phyloP scores from a whole-genome alignment of 2,329 filamentous ascomycete genomes.

The Aspergillus intermedius region DNA sequence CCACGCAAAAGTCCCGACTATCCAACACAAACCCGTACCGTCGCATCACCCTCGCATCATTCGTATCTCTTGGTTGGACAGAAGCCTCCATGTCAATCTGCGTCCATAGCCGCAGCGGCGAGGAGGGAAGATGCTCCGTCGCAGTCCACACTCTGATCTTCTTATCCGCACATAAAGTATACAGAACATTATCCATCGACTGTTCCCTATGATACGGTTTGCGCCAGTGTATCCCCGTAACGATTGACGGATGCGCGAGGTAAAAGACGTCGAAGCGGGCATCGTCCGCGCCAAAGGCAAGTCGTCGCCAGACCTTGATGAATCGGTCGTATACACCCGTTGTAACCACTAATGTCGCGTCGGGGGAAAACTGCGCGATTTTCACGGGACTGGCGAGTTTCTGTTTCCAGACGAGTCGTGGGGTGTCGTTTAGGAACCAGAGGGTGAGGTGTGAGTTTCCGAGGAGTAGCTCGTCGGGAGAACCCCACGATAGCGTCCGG shows the following conservation, averaged over 20 bases:
- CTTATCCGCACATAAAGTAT: slow-evolving; percentile 79
- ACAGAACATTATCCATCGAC: slow-evolving; percentile 76
- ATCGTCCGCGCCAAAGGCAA: slow-evolving; percentile 76
- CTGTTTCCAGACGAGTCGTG: slow-evolving; percentile 63
- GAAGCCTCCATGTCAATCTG: slow-evolving; percentile 69
- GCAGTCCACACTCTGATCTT: slow-evolving; percentile 77
- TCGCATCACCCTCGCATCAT: slow-evolving; percentile 35
- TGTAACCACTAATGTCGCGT: slow-evolving; percentile 80
- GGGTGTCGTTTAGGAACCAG: slow-evolving; percentile 51
- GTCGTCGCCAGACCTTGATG: slow-evolving; percentile 85
- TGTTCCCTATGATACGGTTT: slow-evolving; percentile 70
- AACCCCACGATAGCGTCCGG: slow-evolving; percentile 75
- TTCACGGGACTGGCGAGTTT: slow-evolving; percentile 65
- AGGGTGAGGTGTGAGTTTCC: slow-evolving; percentile 65
- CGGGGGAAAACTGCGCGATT: slow-evolving; percentile 73
- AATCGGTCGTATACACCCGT: slow-evolving; percentile 71
- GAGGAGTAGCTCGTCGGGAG: slow-evolving; percentile 74
- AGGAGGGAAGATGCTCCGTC: slow-evolving; percentile 62
- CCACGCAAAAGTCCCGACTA: slow-evolving; percentile 68
- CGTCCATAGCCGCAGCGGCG: slow-evolving; percentile 72
- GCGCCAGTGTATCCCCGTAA: slow-evolving; percentile 85
- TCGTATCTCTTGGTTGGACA: slow-evolving; percentile 52
- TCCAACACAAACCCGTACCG: slow-evolving; percentile 78
- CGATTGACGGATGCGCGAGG: slow-evolving; percentile 70
- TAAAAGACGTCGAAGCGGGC: slow-evolving; percentile 87